Percentiles rank a stretch among this genome's conserved stretches.
Conservation (phyloP, 345 rosid species). For the Punica granatum region DNA sequence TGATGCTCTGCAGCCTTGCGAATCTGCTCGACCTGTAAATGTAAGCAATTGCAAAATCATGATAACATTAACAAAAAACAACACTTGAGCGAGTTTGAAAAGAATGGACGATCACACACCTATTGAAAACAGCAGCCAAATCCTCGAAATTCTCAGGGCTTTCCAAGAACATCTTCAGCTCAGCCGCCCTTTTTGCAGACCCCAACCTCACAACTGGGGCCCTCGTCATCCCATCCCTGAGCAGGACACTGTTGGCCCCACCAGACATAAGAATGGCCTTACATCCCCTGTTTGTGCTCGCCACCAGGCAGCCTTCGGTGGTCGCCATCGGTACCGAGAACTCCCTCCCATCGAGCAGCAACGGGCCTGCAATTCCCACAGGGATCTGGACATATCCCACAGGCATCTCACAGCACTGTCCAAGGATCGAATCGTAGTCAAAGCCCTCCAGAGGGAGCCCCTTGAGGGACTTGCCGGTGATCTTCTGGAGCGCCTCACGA, state of each 20-base stretch:
- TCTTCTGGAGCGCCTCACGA: conserved; percentile 52
- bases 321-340: conserved; percentile 69
- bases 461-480: conserved; percentile 40
- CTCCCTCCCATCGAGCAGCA: conserved; percentile 55
- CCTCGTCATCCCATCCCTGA: conserved; percentile 64
- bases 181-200: conserved; percentile 41
- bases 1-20: conserved; percentile 44
- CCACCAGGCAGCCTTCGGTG: conserved; percentile 72
- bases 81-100: neutral
- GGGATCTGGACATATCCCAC: conserved; percentile 72
- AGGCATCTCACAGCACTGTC: conserved; percentile 83
- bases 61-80: neutral
- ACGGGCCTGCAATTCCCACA: conserved; percentile 70
- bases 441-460: conserved; percentile 63
- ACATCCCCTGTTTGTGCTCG: conserved; percentile 68
- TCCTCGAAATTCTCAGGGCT: conserved; percentile 40
- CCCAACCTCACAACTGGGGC: conserved; percentile 64
- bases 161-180: conserved; percentile 58
- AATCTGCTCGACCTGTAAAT: conserved; percentile 57
- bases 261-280: conserved; percentile 61
- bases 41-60: conserved; percentile 10
- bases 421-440: conserved; percentile 55
- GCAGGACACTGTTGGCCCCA: conserved; percentile 42
- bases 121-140: conserved; percentile 39
- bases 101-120: conserved; percentile 13